Conservation (phyloP, 2,329 filamentous ascomycete species). For the Botryotinia calthae region DNA sequence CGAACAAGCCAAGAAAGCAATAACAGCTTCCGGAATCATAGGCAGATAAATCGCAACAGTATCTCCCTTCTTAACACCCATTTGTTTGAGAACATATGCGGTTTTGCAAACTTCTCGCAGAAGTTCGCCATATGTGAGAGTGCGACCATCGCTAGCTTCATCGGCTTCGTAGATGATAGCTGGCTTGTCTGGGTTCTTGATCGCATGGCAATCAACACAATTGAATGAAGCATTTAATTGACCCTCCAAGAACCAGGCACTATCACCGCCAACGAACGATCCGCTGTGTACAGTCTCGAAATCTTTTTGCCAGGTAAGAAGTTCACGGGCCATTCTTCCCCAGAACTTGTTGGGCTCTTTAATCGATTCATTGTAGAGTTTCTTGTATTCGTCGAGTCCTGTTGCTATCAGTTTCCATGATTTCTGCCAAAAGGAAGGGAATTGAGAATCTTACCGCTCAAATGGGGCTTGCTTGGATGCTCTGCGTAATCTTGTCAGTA, state of each 20-base stretch:
- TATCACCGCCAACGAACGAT: slow-evolving; percentile 74
- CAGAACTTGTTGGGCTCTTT: slow-evolving; percentile 87
- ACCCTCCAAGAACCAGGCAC: slow-evolving; percentile 92
- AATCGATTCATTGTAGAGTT: slow-evolving; percentile 80
- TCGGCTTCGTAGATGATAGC: slow-evolving; percentile 99
- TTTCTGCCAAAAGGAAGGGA: neutral
- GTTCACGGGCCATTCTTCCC: slow-evolving; percentile 79
- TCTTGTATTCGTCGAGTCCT: slow-evolving; percentile 66
- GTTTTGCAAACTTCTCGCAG: slow-evolving; percentile 86
- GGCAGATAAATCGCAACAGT: slow-evolving; percentile 96
- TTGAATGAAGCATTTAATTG: slow-evolving; percentile 95
- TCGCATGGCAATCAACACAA: slow-evolving; percentile 94
- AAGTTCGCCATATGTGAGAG: slow-evolving; percentile 89
- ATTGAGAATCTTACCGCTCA: slow-evolving; percentile 53
- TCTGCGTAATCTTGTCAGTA: slow-evolving; percentile 47
- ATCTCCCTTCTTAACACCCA: slow-evolving; percentile 96
- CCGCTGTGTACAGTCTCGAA: slow-evolving; percentile 87
- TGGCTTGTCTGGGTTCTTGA: slow-evolving; percentile 86
- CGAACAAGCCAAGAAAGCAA: slow-evolving; percentile 85
- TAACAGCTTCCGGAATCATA: slow-evolving; percentile 95
- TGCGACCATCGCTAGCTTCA: slow-evolving; percentile 81
- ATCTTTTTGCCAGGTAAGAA: slow-evolving; percentile 85
- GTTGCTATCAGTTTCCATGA: neutral
- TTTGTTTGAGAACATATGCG: slow-evolving; percentile 85
- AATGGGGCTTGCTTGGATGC: slow-evolving; percentile 67